These are phyloP conservation scores for Fusarium zealandicum DNA, from an alignment of 2,329 filamentous ascomycete species.

Conservation along the genomic window DNA sequence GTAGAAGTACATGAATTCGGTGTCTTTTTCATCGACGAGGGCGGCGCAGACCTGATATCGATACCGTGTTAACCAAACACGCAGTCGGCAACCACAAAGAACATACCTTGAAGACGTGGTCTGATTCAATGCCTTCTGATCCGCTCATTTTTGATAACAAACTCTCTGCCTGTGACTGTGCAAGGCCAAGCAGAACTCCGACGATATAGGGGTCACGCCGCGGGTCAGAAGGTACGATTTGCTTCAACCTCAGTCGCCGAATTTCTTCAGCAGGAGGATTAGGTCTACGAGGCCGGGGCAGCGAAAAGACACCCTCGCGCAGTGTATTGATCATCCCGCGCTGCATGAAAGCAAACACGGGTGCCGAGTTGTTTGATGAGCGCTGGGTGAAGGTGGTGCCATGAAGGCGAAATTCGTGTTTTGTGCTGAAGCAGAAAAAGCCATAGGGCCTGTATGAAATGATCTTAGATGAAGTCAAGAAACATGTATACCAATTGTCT, in stretches of 20 bases:
- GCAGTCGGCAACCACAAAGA: not conserved
- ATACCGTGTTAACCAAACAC: not conserved
- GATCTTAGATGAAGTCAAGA: not conserved
- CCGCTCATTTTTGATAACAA: not conserved
- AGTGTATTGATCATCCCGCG: conserved; percentile 31
- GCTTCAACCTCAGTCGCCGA: conserved; percentile 27
- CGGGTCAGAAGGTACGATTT: conserved; percentile 28
- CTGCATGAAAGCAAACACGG: conserved; percentile 37
- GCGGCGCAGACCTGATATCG: conserved; percentile 24
- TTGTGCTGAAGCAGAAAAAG: conserved; percentile 34
- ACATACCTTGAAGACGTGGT: conserved; percentile 28
- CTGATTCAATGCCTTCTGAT: not conserved
- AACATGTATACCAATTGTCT: not conserved
- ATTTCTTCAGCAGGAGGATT: conserved; percentile 30
- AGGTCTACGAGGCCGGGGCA: conserved; percentile 23
- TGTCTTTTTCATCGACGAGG: conserved; percentile 29
- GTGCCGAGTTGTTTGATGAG: conserved; percentile 3
- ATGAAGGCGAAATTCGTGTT: conserved; percentile 35
- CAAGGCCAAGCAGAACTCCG: conserved; percentile 34
- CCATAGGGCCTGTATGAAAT: conserved; percentile 27
- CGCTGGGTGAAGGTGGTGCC: conserved; percentile 30
- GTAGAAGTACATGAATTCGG: conserved; percentile 35
- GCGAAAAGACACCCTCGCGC: conserved; percentile 22
- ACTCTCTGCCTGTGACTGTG: conserved; percentile 34
- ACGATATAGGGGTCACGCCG: conserved; percentile 38